These are phyloP conservation scores for Epichloe uncinata DNA, from an alignment of 2,329 filamentous ascomycete species.

Conservation along the genomic window DNA sequence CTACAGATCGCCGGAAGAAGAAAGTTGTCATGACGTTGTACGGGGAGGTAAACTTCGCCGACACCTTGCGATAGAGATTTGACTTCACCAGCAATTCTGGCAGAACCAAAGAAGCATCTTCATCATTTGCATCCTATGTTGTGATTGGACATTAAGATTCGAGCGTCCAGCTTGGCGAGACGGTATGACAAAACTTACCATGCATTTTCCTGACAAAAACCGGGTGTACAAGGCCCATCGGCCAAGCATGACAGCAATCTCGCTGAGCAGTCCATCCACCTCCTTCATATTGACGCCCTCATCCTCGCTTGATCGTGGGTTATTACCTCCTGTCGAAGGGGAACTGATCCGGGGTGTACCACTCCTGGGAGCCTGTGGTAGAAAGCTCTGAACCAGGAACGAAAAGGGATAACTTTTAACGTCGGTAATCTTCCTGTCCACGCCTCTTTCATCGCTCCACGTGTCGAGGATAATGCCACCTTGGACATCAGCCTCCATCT, in stretches of 20 bases:
- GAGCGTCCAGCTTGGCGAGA: background rate
- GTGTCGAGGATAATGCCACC: constrained; percentile 92
- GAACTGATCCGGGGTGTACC: constrained; percentile 61
- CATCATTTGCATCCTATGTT: constrained; percentile 35
- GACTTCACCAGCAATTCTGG: constrained; percentile 69
- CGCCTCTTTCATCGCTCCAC: constrained; percentile 77
- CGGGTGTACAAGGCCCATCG: constrained; percentile 87
- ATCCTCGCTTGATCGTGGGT: constrained; percentile 59
- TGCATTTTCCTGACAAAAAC: constrained; percentile 79
- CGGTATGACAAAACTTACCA: constrained; percentile 37
- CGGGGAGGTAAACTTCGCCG: constrained; percentile 57
- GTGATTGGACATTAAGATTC: background rate
- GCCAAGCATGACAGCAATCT: constrained; percentile 83
- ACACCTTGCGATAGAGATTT: constrained; percentile 66
- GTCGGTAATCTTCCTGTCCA: constrained; percentile 81
- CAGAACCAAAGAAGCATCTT: constrained; percentile 45
- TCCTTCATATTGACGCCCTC: constrained; percentile 96
- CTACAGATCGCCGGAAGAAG: constrained; percentile 90
- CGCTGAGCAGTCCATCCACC: constrained; percentile 73
- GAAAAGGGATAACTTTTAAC: constrained; percentile 97
- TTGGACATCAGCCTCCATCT: constrained; percentile 91
- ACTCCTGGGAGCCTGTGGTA: constrained; percentile 53
- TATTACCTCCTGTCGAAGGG: constrained; percentile 50
- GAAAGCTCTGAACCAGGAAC: constrained; percentile 88
- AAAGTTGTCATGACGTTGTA: constrained; percentile 93